These are phyloP conservation scores for Cenococcum geophilum DNA, from an alignment of 495 filamentous ascomycete species.

Conservation along the genomic window DNA sequence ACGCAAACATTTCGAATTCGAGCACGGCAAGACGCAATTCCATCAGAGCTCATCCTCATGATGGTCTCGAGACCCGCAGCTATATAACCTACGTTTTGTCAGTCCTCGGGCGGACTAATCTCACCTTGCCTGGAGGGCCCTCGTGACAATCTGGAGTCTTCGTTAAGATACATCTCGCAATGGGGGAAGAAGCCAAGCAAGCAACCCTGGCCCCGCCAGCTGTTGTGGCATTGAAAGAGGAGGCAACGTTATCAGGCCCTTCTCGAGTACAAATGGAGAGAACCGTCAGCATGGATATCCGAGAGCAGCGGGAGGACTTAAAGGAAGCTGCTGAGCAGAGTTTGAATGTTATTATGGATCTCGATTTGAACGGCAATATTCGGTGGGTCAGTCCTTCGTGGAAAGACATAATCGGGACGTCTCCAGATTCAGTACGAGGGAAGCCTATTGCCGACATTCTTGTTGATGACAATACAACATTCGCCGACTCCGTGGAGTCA, in stretches of 20 bases:
- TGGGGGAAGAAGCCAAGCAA: constrained; percentile 24
- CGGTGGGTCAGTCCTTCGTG: constrained; percentile 97
- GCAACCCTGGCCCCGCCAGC: constrained; percentile 31
- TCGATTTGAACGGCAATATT: constrained; percentile 79
- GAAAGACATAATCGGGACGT: constrained; percentile 83
- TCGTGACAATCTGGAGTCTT: constrained; percentile 9
- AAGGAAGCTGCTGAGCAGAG: constrained; percentile 95
- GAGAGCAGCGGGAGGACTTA: constrained; percentile 80
- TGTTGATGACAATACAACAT: constrained; percentile 68
- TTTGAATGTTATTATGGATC: constrained; percentile 88
- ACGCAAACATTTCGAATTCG: constrained; percentile 3
- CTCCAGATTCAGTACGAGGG: constrained; percentile 64
- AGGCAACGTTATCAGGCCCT: constrained; percentile 44
- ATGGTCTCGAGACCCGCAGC: constrained; percentile 21
- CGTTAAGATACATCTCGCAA: constrained; percentile 13
- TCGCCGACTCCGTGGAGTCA: constrained; percentile 72
- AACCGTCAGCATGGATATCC: constrained; percentile 59
- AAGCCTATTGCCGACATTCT: constrained; percentile 75
- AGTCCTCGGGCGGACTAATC: constrained; percentile 15
- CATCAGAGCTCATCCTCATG: constrained; percentile 14
- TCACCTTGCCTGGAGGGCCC: not conserved
- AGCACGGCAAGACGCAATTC: constrained; percentile 3
- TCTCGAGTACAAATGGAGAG: constrained; percentile 50
- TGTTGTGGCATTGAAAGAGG: constrained; percentile 50
- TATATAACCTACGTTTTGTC: constrained; percentile 21